phyloP scores from a whole-genome alignment of 352 stramenopile species.

The Aphanomyces astaci region DNA sequence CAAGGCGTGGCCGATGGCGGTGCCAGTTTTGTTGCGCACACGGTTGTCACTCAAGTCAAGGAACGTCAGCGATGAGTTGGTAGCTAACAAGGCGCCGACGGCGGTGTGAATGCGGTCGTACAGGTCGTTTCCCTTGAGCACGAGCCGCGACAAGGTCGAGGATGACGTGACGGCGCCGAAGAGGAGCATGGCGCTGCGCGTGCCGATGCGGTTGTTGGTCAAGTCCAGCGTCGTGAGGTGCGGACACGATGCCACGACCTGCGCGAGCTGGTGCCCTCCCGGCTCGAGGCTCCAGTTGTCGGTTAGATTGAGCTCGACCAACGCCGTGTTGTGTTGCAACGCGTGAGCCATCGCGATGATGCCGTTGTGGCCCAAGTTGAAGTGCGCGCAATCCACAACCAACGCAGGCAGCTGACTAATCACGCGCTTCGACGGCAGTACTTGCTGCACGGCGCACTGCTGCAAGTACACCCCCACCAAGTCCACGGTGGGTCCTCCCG shows the following conservation, averaged over 20 bases:
- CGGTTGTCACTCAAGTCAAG: slow-evolving; percentile 17
- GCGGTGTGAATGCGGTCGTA: slow-evolving; percentile 1
- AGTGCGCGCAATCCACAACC: not conserved
- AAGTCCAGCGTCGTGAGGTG: not conserved
- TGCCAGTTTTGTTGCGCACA: slow-evolving; percentile 7
- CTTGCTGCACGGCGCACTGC: slow-evolving; percentile 7
- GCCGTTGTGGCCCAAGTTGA: not conserved
- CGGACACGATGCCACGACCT: not conserved
- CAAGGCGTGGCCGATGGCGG: not conserved
- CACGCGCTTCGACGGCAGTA: slow-evolving; percentile 21
- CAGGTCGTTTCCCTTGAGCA: slow-evolving; percentile 12
- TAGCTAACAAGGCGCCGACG: not conserved
- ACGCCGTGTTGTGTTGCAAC: not conserved
- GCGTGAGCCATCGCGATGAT: not conserved
- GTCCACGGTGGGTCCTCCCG: no score
- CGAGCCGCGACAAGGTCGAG: not conserved
- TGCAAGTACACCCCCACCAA: slow-evolving; percentile 16
- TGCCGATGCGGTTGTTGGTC: slow-evolving; percentile 18
- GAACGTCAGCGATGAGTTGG: not conserved
- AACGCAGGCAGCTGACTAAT: not conserved
- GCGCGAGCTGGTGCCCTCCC: not conserved
- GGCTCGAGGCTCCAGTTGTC: slow-evolving; percentile 7
- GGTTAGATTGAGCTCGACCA: slow-evolving; percentile 2
- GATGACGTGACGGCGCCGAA: not conserved
- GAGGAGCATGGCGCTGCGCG: not conserved